A percentile compares a stretch with the other conserved stretches of the same genome.
These are phyloP conservation scores for Epichloe aotearoae DNA, from an alignment of 2,329 filamentous ascomycete genomes.

Conservation along the genomic window DNA sequence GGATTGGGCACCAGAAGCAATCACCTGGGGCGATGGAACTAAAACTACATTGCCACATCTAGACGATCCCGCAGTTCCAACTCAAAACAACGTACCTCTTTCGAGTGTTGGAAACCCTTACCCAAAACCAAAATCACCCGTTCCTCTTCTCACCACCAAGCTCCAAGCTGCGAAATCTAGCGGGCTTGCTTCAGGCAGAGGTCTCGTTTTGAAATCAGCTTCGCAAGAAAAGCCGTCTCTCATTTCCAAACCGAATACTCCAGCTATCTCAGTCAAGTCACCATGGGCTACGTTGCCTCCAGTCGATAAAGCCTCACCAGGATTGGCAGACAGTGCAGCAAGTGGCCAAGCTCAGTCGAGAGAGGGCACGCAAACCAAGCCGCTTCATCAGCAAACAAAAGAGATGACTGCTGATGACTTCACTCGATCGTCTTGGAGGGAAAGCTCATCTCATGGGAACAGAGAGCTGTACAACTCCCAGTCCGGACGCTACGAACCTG, in stretches of 20 bases:
- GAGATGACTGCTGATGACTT: constrained; percentile 94
- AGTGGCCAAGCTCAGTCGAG: constrained; percentile 35
- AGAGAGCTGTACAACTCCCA: constrained; percentile 90
- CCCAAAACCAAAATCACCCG: constrained; percentile 34
- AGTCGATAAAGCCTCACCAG: constrained; percentile 65
- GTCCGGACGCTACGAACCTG: constrained; percentile 84
- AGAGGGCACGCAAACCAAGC: constrained; percentile 43
- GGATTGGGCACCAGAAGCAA: constrained; percentile 73
- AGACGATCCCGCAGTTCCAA: constrained; percentile 32
- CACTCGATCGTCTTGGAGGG: constrained; percentile 72
- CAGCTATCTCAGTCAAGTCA: constrained; percentile 64
- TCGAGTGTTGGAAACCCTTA: constrained; percentile 11
- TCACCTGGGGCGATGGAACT: constrained; percentile 80
- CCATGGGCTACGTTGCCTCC: constrained; percentile 84
- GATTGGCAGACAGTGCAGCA: constrained; percentile 42
- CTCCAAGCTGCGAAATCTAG: constrained; percentile 31
- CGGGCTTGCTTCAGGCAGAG: constrained; percentile 40
- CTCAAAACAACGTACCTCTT: constrained; percentile 14
- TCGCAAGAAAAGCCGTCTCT: constrained; percentile 57
- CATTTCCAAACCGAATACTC: constrained; percentile 56
- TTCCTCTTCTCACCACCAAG: constrained; percentile 19
- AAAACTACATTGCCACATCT: constrained; percentile 60
- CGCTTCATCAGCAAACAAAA: constrained; percentile 42
- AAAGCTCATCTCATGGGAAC: constrained; percentile 47
- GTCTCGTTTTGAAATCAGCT: constrained; percentile 50